A percentile compares a stretch with the other conserved stretches of the same genome.
These are phyloP conservation scores for Cladosporium phlei DNA, from an alignment of 2,329 filamentous ascomycete genomes.

Conservation along the genomic window DNA sequence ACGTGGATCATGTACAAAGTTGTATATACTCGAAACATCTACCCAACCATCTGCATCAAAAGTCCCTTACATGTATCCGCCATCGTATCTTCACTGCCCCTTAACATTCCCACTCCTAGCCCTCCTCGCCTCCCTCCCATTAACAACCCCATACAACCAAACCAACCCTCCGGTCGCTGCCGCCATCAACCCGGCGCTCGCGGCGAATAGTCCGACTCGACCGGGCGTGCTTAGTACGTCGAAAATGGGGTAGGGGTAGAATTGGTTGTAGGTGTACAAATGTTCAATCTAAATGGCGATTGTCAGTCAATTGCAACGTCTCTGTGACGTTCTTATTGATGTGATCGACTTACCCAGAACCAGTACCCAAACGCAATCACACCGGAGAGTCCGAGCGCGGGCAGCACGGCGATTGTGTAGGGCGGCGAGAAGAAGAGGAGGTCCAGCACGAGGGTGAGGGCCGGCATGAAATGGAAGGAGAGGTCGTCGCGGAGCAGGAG, in stretches of 20 bases:
- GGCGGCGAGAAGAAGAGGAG: slow-evolving; percentile 66
- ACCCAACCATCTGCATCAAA: not conserved
- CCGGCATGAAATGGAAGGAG: slow-evolving; percentile 63
- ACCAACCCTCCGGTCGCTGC: slow-evolving; percentile 64
- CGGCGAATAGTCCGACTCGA: slow-evolving; percentile 62
- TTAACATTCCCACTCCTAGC: slow-evolving; percentile 25
- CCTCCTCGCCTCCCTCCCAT: slow-evolving; percentile 42
- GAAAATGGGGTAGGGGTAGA: slow-evolving; percentile 84
- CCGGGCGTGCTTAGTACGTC: slow-evolving; percentile 61
- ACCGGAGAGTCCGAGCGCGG: slow-evolving; percentile 55
- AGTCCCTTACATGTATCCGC: no score
- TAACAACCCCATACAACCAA: slow-evolving; percentile 63
- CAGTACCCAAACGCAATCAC: slow-evolving; percentile 64
- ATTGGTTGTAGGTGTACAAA: slow-evolving; percentile 64
- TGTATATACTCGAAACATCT: no score
- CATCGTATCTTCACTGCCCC: slow-evolving; percentile 24
- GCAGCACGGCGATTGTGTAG: slow-evolving; percentile 61
- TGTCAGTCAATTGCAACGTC: no score
- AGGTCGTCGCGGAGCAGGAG: slow-evolving; percentile 52
- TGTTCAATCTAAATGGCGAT: no score
- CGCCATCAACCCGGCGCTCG: slow-evolving; percentile 62
- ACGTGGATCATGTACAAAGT: no score
- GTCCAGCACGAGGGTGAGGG: slow-evolving; percentile 60
- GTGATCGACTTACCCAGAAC: no score
- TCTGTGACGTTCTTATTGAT: no score